Conservation (phyloP, 106 monocot species). For the Apostasia ramifera region DNA sequence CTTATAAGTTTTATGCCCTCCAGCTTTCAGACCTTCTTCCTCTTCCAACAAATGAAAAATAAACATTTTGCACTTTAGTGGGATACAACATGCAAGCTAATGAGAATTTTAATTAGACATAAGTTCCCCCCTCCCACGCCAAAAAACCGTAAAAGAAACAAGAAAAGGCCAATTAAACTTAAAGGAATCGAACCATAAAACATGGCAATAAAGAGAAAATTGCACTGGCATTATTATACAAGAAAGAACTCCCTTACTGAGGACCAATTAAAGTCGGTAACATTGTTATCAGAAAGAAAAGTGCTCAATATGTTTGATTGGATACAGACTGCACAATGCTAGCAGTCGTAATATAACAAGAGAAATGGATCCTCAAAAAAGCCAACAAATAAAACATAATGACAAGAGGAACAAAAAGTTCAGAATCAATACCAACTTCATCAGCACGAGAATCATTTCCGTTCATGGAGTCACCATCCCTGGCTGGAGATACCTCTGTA, state of each 20-base stretch:
- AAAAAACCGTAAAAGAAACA: too few relatives aligned
- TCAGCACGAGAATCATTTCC: background rate
- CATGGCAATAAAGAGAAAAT: too few relatives aligned
- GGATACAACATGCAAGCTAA: background rate
- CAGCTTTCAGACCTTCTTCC: background rate
- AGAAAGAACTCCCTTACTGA: too few relatives aligned
- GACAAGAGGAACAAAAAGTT: background rate
- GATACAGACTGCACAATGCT: too few relatives aligned
- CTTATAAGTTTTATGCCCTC: background rate
- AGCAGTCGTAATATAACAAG: background rate
- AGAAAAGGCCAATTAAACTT: too few relatives aligned
- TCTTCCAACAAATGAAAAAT: background rate
- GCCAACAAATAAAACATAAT: background rate
- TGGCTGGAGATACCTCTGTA: background rate
- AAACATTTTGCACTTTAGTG: background rate
- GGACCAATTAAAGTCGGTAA: too few relatives aligned
- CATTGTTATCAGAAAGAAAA: too few relatives aligned
- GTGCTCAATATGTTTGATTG: too few relatives aligned
- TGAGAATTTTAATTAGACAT: too few relatives aligned
- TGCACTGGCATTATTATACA: too few relatives aligned
- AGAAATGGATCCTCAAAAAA: background rate
- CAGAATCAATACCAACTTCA: background rate
- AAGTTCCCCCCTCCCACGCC: too few relatives aligned
- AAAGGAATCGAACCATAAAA: too few relatives aligned
- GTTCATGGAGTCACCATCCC: background rate